Evolutionary conservation across 495 filamentous ascomycete genomes (phyloP).

Genomic region (Wilcoxina mikolae): DNA sequence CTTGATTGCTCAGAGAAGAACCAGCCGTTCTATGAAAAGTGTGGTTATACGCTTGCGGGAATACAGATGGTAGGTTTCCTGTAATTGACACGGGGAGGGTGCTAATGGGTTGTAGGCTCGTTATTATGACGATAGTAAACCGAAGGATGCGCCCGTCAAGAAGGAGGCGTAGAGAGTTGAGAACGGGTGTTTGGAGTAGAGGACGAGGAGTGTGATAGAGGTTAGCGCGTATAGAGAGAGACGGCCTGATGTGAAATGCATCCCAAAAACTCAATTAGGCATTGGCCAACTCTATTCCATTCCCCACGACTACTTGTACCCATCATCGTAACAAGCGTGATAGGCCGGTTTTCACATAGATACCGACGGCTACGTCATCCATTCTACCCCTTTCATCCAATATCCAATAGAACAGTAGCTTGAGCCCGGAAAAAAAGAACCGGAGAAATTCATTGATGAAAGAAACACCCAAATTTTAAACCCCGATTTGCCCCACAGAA

Average conservation of each 20-base stretch:
- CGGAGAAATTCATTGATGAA: conserved; percentile 22
- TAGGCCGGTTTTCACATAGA: not conserved
- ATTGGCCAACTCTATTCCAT: no score
- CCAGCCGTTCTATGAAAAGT: conserved; percentile 97
- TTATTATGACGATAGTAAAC: conserved; percentile 21
- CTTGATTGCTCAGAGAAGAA: conserved; percentile 71
- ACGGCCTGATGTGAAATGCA: no score
- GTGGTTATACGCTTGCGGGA: conserved; percentile 83
- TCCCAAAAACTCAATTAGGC: no score
- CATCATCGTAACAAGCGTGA: no score
- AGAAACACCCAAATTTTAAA: conserved; percentile 21
- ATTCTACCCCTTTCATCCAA: not conserved
- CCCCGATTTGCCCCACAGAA: conserved; percentile 3
- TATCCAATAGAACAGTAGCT: not conserved
- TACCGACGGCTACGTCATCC: not conserved
- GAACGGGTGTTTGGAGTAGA: not conserved
- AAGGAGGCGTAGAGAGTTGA: not conserved
- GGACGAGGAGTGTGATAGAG: not conserved
- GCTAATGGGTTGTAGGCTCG: conserved; percentile 15
- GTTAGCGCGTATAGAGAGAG: no score
- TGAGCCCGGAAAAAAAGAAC: conserved; percentile 9
- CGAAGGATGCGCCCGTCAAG: not conserved
- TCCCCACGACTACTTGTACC: no score
- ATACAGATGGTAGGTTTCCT: conserved; percentile 59
- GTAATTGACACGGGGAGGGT: not conserved